phyloP scores from a whole-genome alignment of 371 early-diverging fungal genomes.

The Parasitella parasitica region DNA sequence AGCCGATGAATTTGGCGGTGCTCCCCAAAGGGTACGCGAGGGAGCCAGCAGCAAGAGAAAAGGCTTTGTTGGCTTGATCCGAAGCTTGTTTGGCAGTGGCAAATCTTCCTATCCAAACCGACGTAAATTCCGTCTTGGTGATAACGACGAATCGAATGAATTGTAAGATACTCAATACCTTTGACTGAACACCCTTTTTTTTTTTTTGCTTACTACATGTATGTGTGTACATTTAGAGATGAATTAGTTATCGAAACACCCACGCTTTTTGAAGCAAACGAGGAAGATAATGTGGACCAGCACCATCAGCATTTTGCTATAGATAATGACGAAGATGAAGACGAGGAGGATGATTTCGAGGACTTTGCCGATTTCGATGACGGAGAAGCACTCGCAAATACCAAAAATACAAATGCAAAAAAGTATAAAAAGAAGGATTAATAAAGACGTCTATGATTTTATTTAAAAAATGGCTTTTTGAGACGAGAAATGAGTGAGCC shows the following conservation, averaged over 20 bases:
- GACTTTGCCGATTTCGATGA: constrained; percentile 47
- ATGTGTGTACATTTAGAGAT: constrained; percentile 23
- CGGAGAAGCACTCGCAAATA: constrained; percentile 10
- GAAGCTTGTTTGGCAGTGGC: background rate
- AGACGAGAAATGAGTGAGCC: constrained; percentile 1
- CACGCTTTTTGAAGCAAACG: constrained; percentile 36
- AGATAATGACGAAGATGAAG: constrained; percentile 20
- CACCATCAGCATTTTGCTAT: constrained; percentile 25
- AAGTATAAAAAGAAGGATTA: constrained; percentile 1
- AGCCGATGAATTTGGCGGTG: constrained; percentile 21
- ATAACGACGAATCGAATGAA: constrained; percentile 48
- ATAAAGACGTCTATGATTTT: background rate
- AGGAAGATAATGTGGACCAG: constrained; percentile 13
- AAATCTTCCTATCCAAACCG: background rate
- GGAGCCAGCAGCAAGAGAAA: background rate
- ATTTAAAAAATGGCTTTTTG: constrained; percentile 10
- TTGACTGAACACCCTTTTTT: background rate
- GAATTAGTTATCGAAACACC: constrained; percentile 49
- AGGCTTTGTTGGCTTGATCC: background rate
- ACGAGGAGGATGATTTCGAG: constrained; percentile 34
- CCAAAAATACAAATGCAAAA: background rate
- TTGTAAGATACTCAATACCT: too few species aligned
- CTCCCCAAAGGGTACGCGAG: constrained; percentile 19
- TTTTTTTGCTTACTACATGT: background rate
- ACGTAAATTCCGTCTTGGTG: constrained; percentile 38